Evolutionary conservation across 2,329 filamentous ascomycete species (phyloP), one percentile per base, ranked within the genome.

Genomic region (Aspergillus awamori): DNA sequence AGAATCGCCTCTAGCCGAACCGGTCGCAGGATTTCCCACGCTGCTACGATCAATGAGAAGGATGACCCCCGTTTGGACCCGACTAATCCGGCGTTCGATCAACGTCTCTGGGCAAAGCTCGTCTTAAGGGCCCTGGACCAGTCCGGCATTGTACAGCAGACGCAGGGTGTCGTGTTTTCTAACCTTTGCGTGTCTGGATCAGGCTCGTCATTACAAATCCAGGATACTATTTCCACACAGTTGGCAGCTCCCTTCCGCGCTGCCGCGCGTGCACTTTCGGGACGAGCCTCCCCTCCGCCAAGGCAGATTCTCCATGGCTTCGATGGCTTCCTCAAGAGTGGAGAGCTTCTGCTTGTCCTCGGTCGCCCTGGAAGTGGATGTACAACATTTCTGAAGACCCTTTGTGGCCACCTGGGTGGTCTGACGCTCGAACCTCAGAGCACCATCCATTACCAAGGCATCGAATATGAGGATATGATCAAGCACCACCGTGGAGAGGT

Each of bases 341-440:
- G 83, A 0, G 84, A 78, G 61, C 68, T 77, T 63, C 62, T 76
- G 3, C 64, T 77, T 24, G 76, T 78, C 2, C 66, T 78, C 15
- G 75, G 76, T 28, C 71, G 73, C n/a, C 76, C 76, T 2, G 75
- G 76, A 1, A 72, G 70, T 53, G 77, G 78, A 53, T 96, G 92
- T 76, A 91, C 89, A 11, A 96, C 92, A 1, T 88, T 95, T 65
- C 81, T 96, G 64, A 96, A 95, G 81, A 91, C 91, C 0, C 85
- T 96, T 61, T 86, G 90, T 17, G 92, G 92, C 63, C 90, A 95
- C 76, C 54, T 61, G 10, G 54, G 59, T 30, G 59, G 59, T 5
- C 33, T 61, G 15, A 49, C 54, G 20, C 54, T 61, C 17, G 59
- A 58, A 36, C 38, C 59, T 11, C 48, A 51, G 24, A 63, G 61